A percentile compares a stretch with the other conserved stretches of the same genome.
Conservation (phyloP, 2,329 filamentous ascomycete species). For the Drechslera avenae region DNA sequence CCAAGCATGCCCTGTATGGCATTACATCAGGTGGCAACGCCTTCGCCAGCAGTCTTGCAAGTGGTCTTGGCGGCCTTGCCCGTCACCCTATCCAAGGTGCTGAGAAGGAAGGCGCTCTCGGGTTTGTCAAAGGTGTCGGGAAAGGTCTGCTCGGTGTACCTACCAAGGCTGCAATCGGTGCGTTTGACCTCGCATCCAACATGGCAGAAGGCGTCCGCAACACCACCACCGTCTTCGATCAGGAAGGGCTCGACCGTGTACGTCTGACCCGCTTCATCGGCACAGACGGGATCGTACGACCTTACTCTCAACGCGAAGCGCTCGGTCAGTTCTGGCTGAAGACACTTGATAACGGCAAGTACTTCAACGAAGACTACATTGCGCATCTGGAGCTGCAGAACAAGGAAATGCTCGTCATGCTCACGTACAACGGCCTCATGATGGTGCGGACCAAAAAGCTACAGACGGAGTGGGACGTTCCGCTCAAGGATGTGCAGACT, state of each 20-base stretch:
- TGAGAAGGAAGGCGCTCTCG: slow-evolving; percentile 89
- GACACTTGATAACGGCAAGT: slow-evolving; percentile 95
- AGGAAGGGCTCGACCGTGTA: slow-evolving; percentile 89
- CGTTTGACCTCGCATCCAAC: slow-evolving; percentile 95
- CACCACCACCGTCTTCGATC: slow-evolving; percentile 97
- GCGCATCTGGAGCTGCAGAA: slow-evolving; percentile 90
- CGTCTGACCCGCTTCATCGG: slow-evolving; percentile 93
- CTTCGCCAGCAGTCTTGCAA: slow-evolving; percentile 88
- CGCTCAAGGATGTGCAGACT: slow-evolving; percentile 93
- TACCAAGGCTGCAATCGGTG: slow-evolving; percentile 95
- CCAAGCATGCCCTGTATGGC: slow-evolving; percentile 95
- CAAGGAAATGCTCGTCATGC: slow-evolving; percentile 81
- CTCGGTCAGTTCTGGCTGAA: slow-evolving; percentile 99
- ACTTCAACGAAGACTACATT: slow-evolving; percentile 97
- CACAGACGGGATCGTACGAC: slow-evolving; percentile 88
- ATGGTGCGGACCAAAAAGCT: slow-evolving; percentile 85
- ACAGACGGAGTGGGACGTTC: slow-evolving; percentile 93
- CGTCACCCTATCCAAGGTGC: slow-evolving; percentile 94
- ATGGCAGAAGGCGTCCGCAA: slow-evolving; percentile 97
- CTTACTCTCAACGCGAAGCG: slow-evolving; percentile 92
- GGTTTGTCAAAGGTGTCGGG: slow-evolving; percentile 96
- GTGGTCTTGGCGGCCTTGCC: slow-evolving; percentile 89
- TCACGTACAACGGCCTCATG: slow-evolving; percentile 73
- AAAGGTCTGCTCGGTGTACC: slow-evolving; percentile 94
- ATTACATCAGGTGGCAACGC: slow-evolving; percentile 95